Evolutionary conservation across 257 asterid genomes (phyloP), one percentile per base, ranked within the genome.

Genomic region (Anisodus tanguticus): DNA sequence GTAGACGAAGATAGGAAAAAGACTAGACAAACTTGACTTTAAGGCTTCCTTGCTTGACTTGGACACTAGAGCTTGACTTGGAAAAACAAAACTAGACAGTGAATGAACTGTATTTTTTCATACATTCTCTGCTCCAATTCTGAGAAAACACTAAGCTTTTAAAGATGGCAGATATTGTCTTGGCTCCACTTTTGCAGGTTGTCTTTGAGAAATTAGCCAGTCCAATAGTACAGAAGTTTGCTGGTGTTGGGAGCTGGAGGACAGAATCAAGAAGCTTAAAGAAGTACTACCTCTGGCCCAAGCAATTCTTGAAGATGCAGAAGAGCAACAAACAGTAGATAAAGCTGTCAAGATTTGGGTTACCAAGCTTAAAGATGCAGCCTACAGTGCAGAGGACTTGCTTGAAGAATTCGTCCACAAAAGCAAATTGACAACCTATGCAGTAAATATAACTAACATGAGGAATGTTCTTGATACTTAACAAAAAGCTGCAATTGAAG

Each of bases 131-230:
- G 19, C 62, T 57, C 62, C 62, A 57, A 57, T 57, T 16, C 19
- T 57, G 62, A 57, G n/a, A 57, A 57, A 57, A 57, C 62, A 57
- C 62, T 31, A 31, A 15, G 19, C 62, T 57, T 45, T 57, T 53
- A 17, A 70, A 80, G 58, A 83, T 86, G 86, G 84, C 85, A 47
- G 82, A 83, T 39, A 60, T 86, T n/a, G 62, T 86, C 82, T 51
- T 86, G 81, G 15, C 84, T 69, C 86, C 86, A 26, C 79, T 83
- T 79, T 51, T 86, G 68, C 85, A 86, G 71, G 86, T 86, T 22
- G 41, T 86, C n/a, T 47, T 79, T 19, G 88, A 86, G 54, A 86
- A 83, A 77, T 35, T 86, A 70, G 86, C 83, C 55, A 35, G 66
- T 72, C 88, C 85, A 15, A 39, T 78, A 26, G 57, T 83, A 54